A percentile compares a stretch with the other conserved stretches of the same genome.
These are phyloP conservation scores for Ambrosia artemisiifolia DNA, from an alignment of 129 eudicot species.

Conservation along the genomic window DNA sequence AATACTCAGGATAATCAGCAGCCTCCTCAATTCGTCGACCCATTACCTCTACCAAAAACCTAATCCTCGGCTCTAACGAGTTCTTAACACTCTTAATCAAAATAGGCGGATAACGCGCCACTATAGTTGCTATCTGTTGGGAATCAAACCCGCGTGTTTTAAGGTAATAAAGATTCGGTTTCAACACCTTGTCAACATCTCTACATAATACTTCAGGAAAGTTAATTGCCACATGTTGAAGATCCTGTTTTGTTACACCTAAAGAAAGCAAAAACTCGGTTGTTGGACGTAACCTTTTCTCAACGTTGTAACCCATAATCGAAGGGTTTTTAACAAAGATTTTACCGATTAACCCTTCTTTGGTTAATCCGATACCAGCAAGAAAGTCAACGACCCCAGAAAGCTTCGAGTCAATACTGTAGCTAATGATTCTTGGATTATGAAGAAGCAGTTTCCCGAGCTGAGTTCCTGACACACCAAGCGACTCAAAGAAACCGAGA, in stretches of 20 bases:
- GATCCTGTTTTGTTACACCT: constrained; percentile 67
- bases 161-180: constrained; percentile 60
- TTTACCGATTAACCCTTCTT: constrained; percentile 72
- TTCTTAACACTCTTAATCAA: constrained; percentile 79
- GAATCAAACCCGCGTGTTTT: constrained; percentile 57
- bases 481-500: constrained; percentile 80
- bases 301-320: constrained; percentile 86
- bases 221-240: constrained; percentile 61
- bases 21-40: constrained; percentile 67
- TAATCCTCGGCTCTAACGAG: constrained; percentile 82
- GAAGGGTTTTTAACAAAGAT: constrained; percentile 78
- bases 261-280: constrained; percentile 61
- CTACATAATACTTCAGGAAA: constrained; percentile 83
- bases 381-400: constrained; percentile 76
- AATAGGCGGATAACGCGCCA: constrained; percentile 75
- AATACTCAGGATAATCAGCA: constrained; percentile 73
- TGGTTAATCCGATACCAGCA: constrained; percentile 56
- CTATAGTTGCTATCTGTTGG: constrained; percentile 64
- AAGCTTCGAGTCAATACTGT: constrained; percentile 87
- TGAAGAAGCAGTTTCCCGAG: constrained; percentile 76
- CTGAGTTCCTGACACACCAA: constrained; percentile 79
- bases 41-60: constrained; percentile 84
- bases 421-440: constrained; percentile 87
- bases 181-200: constrained; percentile 73
- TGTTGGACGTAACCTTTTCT: constrained; percentile 79